Evolutionary conservation across 2,329 filamentous ascomycete species (phyloP).

Genomic region (Cadophora gregata): DNA sequence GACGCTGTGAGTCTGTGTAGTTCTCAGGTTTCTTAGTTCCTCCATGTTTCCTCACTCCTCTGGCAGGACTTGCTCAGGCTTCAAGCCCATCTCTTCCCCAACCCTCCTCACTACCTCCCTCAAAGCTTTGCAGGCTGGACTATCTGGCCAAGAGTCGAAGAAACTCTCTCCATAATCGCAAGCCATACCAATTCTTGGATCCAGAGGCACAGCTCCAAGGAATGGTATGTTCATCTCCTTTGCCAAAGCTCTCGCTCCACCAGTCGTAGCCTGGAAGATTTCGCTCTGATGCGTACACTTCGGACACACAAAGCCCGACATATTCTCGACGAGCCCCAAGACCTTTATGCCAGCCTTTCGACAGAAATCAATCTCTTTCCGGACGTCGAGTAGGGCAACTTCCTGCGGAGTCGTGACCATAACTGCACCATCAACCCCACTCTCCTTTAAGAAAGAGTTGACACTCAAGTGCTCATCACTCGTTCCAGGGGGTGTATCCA

Average conservation of each 20-base stretch:
- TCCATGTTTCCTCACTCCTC: conserved; percentile 30
- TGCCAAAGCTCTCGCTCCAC: conserved; percentile 80
- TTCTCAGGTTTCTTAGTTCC: neutral
- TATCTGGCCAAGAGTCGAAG: conserved; percentile 91
- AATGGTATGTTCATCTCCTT: conserved; percentile 89
- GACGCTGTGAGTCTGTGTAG: neutral
- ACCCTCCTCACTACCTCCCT: conserved; percentile 79
- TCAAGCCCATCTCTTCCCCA: conserved; percentile 63
- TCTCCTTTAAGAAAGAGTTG: conserved; percentile 88
- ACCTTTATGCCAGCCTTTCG: conserved; percentile 89
- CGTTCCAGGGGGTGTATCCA: conserved; percentile 95
- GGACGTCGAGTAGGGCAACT: conserved; percentile 86
- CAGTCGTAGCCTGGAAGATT: conserved; percentile 91
- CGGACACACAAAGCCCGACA: conserved; percentile 96
- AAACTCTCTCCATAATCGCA: conserved; percentile 98
- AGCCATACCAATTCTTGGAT: conserved; percentile 93
- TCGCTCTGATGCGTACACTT: conserved; percentile 82
- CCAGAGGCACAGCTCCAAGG: conserved; percentile 86
- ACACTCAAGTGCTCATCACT: conserved; percentile 95
- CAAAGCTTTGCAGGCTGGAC: conserved; percentile 84
- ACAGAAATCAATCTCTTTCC: conserved; percentile 98
- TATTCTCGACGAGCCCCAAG: conserved; percentile 93
- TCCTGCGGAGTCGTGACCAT: conserved; percentile 96
- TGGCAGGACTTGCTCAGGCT: conserved; percentile 35
- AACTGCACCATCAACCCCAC: conserved; percentile 90